Evolutionary conservation across 2,329 filamentous ascomycete genomes (phyloP), one percentile per base, ranked within the genome.

Genomic region (Sporothrix mexicana): DNA sequence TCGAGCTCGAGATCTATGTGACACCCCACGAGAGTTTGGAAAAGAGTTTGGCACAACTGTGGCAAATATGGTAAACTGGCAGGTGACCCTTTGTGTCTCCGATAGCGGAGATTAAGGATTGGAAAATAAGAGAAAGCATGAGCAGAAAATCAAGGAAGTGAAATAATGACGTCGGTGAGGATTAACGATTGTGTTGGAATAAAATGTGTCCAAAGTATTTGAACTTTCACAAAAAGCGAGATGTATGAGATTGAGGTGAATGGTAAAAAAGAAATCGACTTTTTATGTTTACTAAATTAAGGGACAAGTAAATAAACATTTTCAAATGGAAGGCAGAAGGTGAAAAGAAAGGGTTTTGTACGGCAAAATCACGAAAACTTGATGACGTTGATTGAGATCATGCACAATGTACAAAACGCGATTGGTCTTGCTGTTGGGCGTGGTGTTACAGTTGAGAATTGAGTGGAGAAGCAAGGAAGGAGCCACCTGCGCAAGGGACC

Each of bases 401-500:
- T 45, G 12, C 30, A 43, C 8, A 43, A 17, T 20, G 30, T 20
- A 9, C 1, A 62, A 9, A 23, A 23, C n/a, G 23, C 43, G 45
- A 66, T 68, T 68, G 64, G 43, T n/a, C 23, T 66, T 20, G 43
- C n/a, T 9, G 30, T 20, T n/a, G n/a, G n/a, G 17, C 57, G 62
- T 25, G 62, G 43, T 23, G 10, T 53, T 53, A 20, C 61, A 43
- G 36, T n/a, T 64, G 36, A n/a, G 17, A 64, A 64, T 12, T 64
- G 43, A 51, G 62, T 17, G 45, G 45, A 36, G 47, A n/a, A 68
- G n/a, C 13, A 51, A 36, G 64, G 64, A 15, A 68, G 20, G 45
- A 68, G 64, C 45, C 17, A 43, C 47, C 25, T 68, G 64, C 53
- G 62, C 41, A n/a, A 13, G 62, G 47, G 64, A 51, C 25, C 64